Base-by-base conservation (phyloP, 768 basidiomycete species). In the Rossbeevera mucosa region DNA sequence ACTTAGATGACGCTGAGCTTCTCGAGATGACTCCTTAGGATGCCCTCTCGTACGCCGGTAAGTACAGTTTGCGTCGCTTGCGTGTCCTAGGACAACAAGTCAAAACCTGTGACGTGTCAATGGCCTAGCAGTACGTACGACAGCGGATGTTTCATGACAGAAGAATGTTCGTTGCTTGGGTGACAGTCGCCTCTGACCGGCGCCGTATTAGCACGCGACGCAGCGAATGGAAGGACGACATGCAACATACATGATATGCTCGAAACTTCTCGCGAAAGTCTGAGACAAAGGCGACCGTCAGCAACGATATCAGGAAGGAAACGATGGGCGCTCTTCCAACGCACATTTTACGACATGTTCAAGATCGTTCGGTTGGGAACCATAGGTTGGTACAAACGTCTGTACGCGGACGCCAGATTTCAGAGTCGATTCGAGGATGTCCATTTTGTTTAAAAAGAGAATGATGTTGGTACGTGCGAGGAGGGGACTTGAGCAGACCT, bases 381-480 rank as follows among this genome's bases (percentile, higher is more conserved):
- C 79, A 55, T 81, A 88, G 13, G 79, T 81, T 0, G 85, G 80
- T 0, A 88, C 85, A 42, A 76, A 87, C 42, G 76, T 74, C 51
- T 72, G 72, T 5, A 88, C 79, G 7, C 72, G 67, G 18, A 85
- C 72, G 18, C 84, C 84, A 3, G 80, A 68, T 9, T 71, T 72
- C 44, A 89, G 72, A 4, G 79, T 86, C 4, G 76, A 71, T 40
- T 71, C 66, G 21, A 86, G 65, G 22, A 87, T 78, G 50, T 80
- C 79, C 80, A 71, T 88, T 79, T 90, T 90, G 63, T 91, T 91
- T 53, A 89, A 73, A 69, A 91, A 90, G 12, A 90, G 68, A 26
- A 89, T 82, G n/a, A 90, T 71, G 53, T 80, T 81, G 16, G 83
- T 77, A 45, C 77, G 72, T 11, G 76, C 71, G 1, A 90, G 74